Evolutionary conservation across 768 basidiomycete genomes (phyloP).

Genomic region (Serendipita indica): DNA sequence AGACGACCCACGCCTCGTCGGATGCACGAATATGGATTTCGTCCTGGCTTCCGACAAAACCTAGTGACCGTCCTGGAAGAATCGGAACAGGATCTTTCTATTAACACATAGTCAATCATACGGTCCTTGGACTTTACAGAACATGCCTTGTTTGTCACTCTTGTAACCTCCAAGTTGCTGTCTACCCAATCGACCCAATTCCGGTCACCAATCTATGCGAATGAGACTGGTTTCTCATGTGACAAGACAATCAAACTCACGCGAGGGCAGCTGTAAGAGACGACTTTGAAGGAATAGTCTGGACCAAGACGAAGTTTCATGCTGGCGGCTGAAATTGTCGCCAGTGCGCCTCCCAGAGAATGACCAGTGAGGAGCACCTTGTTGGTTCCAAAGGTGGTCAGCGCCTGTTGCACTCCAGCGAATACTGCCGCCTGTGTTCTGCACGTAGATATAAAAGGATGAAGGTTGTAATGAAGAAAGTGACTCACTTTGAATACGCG

Average conservation of each 20-base stretch:
- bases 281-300: not conserved
- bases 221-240: not conserved
- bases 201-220: conserved; percentile 6
- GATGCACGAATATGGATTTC: conserved; percentile 24
- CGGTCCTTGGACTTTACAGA: too few relatives aligned
- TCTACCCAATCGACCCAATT: conserved; percentile 10
- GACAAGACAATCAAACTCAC: not conserved
- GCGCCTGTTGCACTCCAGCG: conserved; percentile 26
- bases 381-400: conserved; percentile 23
- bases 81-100: conserved; percentile 18
- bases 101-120: too few relatives aligned
- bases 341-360: conserved; percentile 7
- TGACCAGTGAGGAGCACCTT: conserved; percentile 12
- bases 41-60: conserved; percentile 22
- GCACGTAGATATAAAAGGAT: not conserved
- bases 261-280: not conserved
- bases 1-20: conserved; percentile 36
- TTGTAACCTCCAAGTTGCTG: conserved; percentile 10
- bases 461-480: not conserved
- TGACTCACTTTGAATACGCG: conserved; percentile 23
- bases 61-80: conserved; percentile 16
- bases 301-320: conserved; percentile 1
- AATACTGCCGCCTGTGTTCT: conserved; percentile 30
- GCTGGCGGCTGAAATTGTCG: not conserved
- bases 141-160: conserved; percentile 12